These are phyloP conservation scores for Ettlia oleoabundans DNA, from an alignment of 139 green algal species.

Conservation along the genomic window DNA sequence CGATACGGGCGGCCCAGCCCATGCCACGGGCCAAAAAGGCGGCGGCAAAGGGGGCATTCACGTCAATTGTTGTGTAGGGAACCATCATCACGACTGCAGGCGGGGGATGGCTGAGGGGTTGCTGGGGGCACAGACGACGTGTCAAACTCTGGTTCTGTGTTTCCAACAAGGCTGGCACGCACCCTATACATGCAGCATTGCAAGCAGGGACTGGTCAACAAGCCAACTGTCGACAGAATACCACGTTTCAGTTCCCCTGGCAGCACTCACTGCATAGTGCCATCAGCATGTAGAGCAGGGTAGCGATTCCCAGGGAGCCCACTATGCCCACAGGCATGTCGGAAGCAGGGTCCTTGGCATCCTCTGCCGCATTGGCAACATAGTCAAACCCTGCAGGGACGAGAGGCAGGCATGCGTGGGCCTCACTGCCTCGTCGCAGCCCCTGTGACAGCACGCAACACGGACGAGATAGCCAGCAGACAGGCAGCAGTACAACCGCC, in stretches of 20 bases:
- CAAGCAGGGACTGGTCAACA: no score
- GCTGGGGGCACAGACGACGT: no score
- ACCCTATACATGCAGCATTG: no score
- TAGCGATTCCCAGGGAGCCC: conserved; percentile 64
- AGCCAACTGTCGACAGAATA: no score
- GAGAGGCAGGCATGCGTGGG: background rate
- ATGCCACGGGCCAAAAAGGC: conserved; percentile 57
- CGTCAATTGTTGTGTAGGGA: conserved; percentile 59
- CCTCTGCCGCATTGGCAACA: conserved; percentile 74
- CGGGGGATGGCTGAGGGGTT: no score
- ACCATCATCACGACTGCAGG: conserved; percentile 69
- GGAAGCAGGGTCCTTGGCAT: conserved; percentile 62
- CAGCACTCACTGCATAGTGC: conserved; percentile 21
- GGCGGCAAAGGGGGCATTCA: conserved; percentile 69
- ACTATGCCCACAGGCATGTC: conserved; percentile 82
- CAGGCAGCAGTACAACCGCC: no score
- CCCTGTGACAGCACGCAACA: background rate
- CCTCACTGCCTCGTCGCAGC: background rate
- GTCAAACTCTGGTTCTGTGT: no score
- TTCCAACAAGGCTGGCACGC: no score
- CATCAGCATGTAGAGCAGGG: conserved; percentile 72
- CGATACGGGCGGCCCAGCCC: conserved; percentile 27
- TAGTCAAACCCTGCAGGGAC: conserved; percentile 47
- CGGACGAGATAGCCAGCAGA: no score
- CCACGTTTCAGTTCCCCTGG: no score